phyloP scores from a whole-genome alignment of 768 basidiomycete species.

The Boletus sp. region DNA sequence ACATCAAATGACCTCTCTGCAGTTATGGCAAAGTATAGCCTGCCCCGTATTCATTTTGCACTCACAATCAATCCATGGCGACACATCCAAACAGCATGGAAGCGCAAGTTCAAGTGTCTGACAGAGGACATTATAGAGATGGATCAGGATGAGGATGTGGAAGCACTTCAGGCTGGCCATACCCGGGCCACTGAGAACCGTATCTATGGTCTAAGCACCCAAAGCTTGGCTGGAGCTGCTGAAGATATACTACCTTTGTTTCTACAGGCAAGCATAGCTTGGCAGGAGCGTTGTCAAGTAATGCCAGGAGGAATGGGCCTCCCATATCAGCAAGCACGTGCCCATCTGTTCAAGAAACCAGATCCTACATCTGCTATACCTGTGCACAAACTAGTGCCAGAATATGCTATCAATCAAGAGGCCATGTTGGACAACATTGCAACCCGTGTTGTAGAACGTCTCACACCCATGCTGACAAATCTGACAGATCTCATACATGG shows the following conservation, averaged over 20 bases:
- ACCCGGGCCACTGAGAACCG: background rate
- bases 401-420: too few species aligned
- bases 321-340: background rate
- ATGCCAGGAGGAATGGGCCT: background rate
- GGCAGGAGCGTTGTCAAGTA: background rate
- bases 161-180: background rate
- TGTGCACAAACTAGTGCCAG: too few species aligned
- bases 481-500: too few species aligned
- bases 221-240: background rate
- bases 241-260: slow-evolving; percentile 1
- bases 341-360: too few species aligned
- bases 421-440: too few species aligned
- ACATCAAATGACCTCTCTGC: background rate
- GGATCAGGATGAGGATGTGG: background rate
- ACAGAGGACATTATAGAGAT: background rate
- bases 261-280: background rate
- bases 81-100: slow-evolving; percentile 7
- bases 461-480: too few species aligned
- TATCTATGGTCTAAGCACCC: background rate
- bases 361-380: too few species aligned
- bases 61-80: slow-evolving; percentile 1
- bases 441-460: too few species aligned
- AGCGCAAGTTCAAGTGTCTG: background rate
- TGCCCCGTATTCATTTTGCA: background rate
- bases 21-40: background rate